These are phyloP conservation scores for Leptodermis oblonga DNA, from an alignment of 257 asterid genomes.

Conservation along the genomic window DNA sequence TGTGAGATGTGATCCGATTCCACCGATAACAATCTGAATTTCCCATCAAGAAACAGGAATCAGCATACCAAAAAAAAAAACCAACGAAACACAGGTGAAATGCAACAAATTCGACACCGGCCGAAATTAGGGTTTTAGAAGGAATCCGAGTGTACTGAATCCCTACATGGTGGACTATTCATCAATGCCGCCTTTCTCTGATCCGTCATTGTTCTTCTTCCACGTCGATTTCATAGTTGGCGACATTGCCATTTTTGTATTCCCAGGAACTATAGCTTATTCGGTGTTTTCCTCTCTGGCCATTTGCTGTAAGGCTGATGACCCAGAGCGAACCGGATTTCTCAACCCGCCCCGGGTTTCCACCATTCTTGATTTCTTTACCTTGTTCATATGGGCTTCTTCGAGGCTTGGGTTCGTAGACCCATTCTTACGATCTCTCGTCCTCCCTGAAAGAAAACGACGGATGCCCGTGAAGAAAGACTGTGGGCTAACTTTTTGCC, in stretches of 20 bases:
- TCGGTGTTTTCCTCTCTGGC: constrained; percentile 17
- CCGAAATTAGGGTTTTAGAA: constrained; percentile 16
- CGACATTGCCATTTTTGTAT: constrained; percentile 9
- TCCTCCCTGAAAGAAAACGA: too few relatives aligned
- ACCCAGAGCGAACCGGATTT: not conserved
- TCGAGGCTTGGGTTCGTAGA: not conserved
- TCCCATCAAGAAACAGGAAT: not conserved
- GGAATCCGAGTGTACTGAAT: not conserved
- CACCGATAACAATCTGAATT: not conserved
- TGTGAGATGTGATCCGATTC: constrained; percentile 6
- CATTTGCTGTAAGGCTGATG: constrained; percentile 19
- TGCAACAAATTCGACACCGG: not conserved
- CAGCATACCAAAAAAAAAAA: not conserved
- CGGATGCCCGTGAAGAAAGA: not conserved
- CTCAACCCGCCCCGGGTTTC: constrained; percentile 2
- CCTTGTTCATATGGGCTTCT: not conserved
- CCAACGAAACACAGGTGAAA: not conserved
- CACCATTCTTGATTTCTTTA: not conserved
- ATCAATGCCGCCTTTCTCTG: not conserved
- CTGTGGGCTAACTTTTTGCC: too few relatives aligned
- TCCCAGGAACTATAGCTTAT: not conserved
- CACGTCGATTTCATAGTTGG: constrained; percentile 6
- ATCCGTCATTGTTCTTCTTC: constrained; percentile 16
- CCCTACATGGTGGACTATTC: not conserved
- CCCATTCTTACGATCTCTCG: not conserved